Evolutionary conservation across 352 stramenopile genomes (phyloP).

Genomic region (Vaucheria bursata): DNA sequence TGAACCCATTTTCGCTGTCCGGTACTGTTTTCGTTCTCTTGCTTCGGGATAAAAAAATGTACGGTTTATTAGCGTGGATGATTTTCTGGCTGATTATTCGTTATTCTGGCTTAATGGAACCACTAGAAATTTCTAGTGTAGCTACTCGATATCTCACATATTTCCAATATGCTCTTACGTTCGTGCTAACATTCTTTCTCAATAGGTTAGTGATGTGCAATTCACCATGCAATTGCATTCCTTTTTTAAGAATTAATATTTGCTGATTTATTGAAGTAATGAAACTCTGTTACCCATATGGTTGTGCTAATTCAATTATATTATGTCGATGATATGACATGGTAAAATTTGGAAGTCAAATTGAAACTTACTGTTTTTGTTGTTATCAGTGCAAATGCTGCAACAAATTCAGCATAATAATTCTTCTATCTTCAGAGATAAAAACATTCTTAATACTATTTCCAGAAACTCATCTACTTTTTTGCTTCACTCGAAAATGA

Average conservation of each 20-base stretch:
- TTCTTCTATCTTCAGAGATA: no score
- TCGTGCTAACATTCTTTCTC: slow-evolving; percentile 9
- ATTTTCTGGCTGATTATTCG: not conserved
- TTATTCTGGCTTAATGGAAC: not conserved
- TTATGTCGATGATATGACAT: not conserved
- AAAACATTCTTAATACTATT: not conserved
- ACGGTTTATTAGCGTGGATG: not conserved
- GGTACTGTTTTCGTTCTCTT: not conserved
- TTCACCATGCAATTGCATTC: not conserved
- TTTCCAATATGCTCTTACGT: not conserved
- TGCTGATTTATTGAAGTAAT: not conserved
- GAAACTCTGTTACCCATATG: not conserved
- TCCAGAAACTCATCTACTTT: not conserved
- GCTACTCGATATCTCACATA: not conserved
- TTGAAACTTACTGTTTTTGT: no score
- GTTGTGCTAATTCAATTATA: not conserved
- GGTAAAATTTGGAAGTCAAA: no score
- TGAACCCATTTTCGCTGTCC: not conserved
- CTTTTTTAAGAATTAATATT: not conserved
- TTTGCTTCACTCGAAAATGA: not conserved
- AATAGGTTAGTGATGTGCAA: not conserved
- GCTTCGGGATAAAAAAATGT: not conserved
- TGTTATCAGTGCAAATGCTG: no score
- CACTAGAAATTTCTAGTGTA: not conserved
- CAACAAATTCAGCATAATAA: no score